Evolutionary conservation across 495 filamentous ascomycete species (phyloP).

Genomic region (Annulohypoxylon bovei): DNA sequence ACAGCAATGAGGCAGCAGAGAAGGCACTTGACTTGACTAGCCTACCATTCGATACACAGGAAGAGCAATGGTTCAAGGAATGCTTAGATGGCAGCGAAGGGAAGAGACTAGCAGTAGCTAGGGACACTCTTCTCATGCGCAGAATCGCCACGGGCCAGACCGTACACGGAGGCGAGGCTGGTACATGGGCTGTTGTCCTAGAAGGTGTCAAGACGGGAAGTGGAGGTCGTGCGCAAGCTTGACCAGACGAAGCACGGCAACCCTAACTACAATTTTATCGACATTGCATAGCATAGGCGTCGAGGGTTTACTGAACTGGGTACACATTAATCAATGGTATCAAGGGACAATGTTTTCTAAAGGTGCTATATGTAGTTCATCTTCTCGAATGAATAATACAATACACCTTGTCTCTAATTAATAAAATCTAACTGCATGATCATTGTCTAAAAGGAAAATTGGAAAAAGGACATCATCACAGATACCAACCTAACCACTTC

Average conservation of each 20-base stretch:
- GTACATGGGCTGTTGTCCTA: constrained; percentile 45
- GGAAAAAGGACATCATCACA: too few relatives aligned
- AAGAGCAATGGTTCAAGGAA: constrained; percentile 78
- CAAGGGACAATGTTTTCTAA: neutral
- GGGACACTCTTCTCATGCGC: constrained; percentile 76
- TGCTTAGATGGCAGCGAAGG: constrained; percentile 70
- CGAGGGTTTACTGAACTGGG: constrained; percentile 26
- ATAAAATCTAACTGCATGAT: too few relatives aligned
- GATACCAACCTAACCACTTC: too few relatives aligned
- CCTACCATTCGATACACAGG: constrained; percentile 71
- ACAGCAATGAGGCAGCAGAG: constrained; percentile 58
- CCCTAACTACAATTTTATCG: constrained; percentile 2
- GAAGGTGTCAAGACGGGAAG: constrained; percentile 48
- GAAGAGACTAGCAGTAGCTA: constrained; percentile 67
- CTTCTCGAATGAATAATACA: too few relatives aligned
- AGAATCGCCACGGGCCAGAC: constrained; percentile 38
- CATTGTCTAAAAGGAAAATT: too few relatives aligned
- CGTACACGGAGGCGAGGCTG: constrained; percentile 34
- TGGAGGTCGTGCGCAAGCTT: constrained; percentile 43
- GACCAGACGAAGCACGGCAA: neutral
- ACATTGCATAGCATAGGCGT: constrained; percentile 49
- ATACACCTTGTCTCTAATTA: too few relatives aligned
- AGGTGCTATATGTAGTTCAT: too few relatives aligned
- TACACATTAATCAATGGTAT: neutral
- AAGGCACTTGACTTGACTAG: constrained; percentile 75